Percentiles rank a stretch among this genome's conserved stretches.
These are phyloP conservation scores for Rhodotorula sp. DNA, from an alignment of 1,284 basidiomycete species.

Conservation along the genomic window DNA sequence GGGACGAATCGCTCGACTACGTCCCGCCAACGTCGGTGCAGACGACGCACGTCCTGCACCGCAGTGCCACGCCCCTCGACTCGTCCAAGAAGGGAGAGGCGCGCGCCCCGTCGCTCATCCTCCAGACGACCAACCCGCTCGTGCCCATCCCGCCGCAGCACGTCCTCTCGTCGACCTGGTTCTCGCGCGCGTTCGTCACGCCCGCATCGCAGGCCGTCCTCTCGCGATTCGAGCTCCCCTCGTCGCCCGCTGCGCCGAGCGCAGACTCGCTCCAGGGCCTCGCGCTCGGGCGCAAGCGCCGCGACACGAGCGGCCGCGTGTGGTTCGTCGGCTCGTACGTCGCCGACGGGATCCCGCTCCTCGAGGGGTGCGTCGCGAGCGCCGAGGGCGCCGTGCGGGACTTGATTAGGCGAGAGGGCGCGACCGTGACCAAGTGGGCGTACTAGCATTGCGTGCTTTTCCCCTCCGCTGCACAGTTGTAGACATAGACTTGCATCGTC, in stretches of 20 bases:
- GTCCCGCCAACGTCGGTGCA: conserved; percentile 21
- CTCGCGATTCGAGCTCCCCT: conserved; percentile 48
- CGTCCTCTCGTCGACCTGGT: conserved; percentile 61
- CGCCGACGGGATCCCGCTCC: conserved; percentile 61
- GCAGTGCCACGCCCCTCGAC: conserved; percentile 43
- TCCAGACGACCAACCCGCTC: conserved; percentile 73
- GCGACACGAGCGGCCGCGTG: conserved; percentile 49
- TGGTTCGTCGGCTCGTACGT: conserved; percentile 64
- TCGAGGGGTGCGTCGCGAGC: conserved; percentile 67
- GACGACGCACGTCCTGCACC: conserved; percentile 60
- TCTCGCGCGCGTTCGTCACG: conserved; percentile 66
- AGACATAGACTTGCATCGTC: neutral
- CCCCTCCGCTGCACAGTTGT: neutral
- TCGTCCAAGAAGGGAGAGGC: conserved; percentile 9
- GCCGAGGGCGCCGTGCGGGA: conserved; percentile 58
- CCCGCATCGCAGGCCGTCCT: conserved; percentile 59
- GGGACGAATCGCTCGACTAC: conserved; percentile 1
- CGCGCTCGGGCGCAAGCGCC: neutral
- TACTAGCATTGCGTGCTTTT: neutral
- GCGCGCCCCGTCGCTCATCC: conserved; percentile 50
- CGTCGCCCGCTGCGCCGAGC: no score
- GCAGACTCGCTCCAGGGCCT: conserved; percentile 4
- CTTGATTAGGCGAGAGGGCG: neutral
- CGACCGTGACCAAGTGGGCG: neutral
- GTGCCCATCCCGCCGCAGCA: conserved; percentile 57